These are phyloP conservation scores for Cucurbita ficifolia DNA, from an alignment of 306 rosid species.

Conservation along the genomic window DNA sequence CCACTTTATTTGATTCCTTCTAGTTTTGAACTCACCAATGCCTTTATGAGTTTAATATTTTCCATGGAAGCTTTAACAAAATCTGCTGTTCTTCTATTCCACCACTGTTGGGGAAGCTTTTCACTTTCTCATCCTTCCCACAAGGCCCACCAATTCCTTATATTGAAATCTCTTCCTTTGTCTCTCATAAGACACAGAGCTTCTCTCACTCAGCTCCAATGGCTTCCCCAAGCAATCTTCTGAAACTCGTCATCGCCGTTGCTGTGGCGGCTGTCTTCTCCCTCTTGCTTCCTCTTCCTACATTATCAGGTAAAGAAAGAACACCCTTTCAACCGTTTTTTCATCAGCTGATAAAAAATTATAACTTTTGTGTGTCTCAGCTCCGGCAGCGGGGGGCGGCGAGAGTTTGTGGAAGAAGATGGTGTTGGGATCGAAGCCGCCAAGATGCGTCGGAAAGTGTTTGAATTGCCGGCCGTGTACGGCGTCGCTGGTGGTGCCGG, in stretches of 20 bases:
- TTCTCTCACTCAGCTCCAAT: not conserved
- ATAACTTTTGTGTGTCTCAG: not conserved
- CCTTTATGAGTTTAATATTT: not conserved
- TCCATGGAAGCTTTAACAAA: not conserved
- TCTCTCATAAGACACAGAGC: not conserved
- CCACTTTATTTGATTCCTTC: not conserved
- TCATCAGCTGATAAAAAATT: too few species aligned
- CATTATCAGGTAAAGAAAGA: not conserved
- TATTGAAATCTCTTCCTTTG: not conserved
- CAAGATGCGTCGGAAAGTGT: conserved; percentile 61
- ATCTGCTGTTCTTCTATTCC: not conserved
- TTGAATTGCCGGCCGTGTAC: conserved; percentile 67
- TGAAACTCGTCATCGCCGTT: not conserved
- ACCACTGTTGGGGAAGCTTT: not conserved
- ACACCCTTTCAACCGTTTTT: not conserved
- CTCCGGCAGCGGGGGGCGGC: not conserved
- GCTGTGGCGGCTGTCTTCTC: not conserved
- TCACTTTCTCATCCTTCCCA: not conserved
- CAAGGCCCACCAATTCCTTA: not conserved
- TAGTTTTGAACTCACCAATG: not conserved
- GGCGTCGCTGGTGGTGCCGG: conserved; percentile 59
- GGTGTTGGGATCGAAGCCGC: conserved; percentile 84
- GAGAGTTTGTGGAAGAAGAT: conserved; percentile 4
- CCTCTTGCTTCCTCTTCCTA: not conserved
- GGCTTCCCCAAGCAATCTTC: not conserved